Evolutionary conservation across 2,329 filamentous ascomycete genomes (phyloP), one percentile per base, ranked within the genome.

Genomic region (Ophiostoma fasciatum): DNA sequence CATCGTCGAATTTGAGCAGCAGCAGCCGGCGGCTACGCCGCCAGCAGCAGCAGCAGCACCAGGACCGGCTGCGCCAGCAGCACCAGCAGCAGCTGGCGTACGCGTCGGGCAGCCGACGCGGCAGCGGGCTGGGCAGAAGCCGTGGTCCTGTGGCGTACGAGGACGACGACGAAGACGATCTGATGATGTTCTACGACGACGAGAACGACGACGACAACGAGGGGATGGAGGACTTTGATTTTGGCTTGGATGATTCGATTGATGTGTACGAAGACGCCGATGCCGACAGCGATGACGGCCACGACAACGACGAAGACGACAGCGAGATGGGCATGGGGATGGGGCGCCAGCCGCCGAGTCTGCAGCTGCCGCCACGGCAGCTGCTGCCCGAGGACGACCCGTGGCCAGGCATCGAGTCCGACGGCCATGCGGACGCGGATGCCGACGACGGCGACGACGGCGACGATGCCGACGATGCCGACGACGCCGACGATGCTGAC

Each of bases 361-460:
- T n/a, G n/a, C n/a, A n/a, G n/a, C n/a, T n/a, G n/a, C n/a, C n/a
- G n/a, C n/a, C n/a, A n/a, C n/a, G n/a, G n/a, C n/a, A n/a, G n/a
- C n/a, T n/a, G n/a, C 54, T 58, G 18, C 66, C 66, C 1, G 67
- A 73, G 46, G 71, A 74, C 41, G 64, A 72, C 40, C 61, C 62
- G 2, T 71, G 68, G 66, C 64, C 61, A 0, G 70, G 70, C 8
- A 67, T 74, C 33, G 68, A 72, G 42, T 68, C 67, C 38, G 33
- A 43, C 25, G 30, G 38, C 26, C 34, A 39, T 7, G 17, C 29
- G 27, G 22, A 39, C 13, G 25, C 17, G n/a, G 14, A 23, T 27
- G 28, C 23, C 10, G 28, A 23, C 14, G 23, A 32, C 15, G 19
- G 23, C 6, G 21, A 31, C 13, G 28, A 31, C 7, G 21, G 10